Base-by-base conservation (phyloP, 108 stramenopile species). In the Nitzschia putrida region DNA sequence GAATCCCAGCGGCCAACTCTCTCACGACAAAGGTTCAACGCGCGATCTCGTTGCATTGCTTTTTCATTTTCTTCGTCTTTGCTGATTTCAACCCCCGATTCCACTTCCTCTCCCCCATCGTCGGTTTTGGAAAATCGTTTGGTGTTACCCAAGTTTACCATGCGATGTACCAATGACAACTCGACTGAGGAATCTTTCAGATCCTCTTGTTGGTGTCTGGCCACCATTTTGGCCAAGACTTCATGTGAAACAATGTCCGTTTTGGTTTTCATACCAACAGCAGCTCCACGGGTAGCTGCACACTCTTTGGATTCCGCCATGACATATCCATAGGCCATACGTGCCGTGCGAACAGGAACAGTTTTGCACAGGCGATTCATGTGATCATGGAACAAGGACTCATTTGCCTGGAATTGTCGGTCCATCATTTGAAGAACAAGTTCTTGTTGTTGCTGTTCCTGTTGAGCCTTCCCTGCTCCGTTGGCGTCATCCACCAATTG, bases 1-100 rank as follows among this genome's bases (percentile, higher is more conserved):
- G 86, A 71, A 61, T 93, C 72, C 92, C 92, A 93, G 37, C 87
- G 73, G 29, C 92, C 92, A 13, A 85, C 69, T 64, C 87, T 68
- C 63, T 75, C 77, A 0, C 71, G 79, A 53, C 85, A 85, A 40
- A 84, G 42, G 10, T 59, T 21, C 61, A 86, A 38, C 5, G 79
- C 73, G 44, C 66, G 64, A 61, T 72, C 71, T 16, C 80, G 52
- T 45, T 55, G 47, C 26, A 52, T 24, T n/a, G 53, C 41, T 37
- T 63, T 43, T 45, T 44, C 29, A 51, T 63, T 52, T 12, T 65
- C 70, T 16, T 51, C 23, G 26, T 68, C 70, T 38, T 74, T 58
- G 49, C 52, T 65, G 22, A 74, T 56, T 69, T 80, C 79, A 18
- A 80, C 69, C 23, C 69, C 65, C 63, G 64, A 53, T 40, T 75